Conservation (phyloP, 2,329 filamentous ascomycete genomes). For the Davidsoniella neocaledoniae region DNA sequence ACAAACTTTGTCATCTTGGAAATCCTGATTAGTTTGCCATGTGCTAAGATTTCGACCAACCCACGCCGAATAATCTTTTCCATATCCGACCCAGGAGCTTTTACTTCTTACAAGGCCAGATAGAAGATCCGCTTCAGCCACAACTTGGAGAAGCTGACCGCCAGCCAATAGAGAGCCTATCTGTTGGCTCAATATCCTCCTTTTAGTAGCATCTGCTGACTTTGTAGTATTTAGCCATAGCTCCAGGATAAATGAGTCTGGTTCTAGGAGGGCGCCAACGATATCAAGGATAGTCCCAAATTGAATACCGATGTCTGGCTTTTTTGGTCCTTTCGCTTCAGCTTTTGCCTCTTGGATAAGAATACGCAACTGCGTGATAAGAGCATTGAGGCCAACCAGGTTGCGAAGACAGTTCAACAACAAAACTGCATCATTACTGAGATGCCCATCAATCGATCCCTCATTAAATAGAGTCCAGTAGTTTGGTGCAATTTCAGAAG, state of each 20-base stretch:
- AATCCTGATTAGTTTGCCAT: conserved; percentile 23
- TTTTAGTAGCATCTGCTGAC: conserved; percentile 14
- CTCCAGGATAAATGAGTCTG: neutral
- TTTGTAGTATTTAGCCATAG: conserved; percentile 14
- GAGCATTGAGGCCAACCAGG: conserved; percentile 60
- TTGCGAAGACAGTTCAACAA: conserved; percentile 53
- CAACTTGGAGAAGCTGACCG: conserved; percentile 32
- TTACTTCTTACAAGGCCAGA: neutral
- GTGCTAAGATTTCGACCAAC: conserved; percentile 44
- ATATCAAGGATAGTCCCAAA: conserved; percentile 28
- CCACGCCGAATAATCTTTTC: conserved; percentile 52
- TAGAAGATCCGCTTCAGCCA: conserved; percentile 32
- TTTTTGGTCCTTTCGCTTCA: conserved; percentile 21
- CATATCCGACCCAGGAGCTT: conserved; percentile 44
- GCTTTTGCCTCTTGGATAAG: conserved; percentile 36
- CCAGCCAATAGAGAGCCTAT: conserved; percentile 30
- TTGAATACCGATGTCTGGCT: conserved; percentile 27
- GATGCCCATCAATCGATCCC: conserved; percentile 17
- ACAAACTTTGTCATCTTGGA: conserved; percentile 24
- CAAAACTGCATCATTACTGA: conserved; percentile 24
- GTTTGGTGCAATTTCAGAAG: conserved; percentile 59
- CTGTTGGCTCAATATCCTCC: conserved; percentile 25
- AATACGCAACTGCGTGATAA: conserved; percentile 50
- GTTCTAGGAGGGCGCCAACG: conserved; percentile 17
- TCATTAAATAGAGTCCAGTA: conserved; percentile 57